A percentile compares a stretch with the other conserved stretches of the same genome.
Evolutionary conservation across 1,284 basidiomycete species (phyloP).

Genomic region (Leccinum fuscescens): DNA sequence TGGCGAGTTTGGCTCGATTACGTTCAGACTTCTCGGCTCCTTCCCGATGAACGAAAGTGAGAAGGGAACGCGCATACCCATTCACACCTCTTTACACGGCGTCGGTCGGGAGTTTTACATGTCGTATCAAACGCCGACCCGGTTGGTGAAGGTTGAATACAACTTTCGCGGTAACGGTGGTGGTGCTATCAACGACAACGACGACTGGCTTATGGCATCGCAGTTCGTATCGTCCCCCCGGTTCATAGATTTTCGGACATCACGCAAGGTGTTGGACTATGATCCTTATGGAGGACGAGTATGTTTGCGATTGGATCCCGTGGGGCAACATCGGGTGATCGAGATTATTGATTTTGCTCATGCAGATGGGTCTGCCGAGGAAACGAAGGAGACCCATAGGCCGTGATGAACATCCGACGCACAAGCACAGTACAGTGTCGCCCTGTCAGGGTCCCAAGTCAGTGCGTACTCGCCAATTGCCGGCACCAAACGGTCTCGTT

Average conservation of each 20-base stretch:
- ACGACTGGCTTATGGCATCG: not conserved
- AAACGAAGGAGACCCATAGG: not conserved
- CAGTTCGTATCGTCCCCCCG: not conserved
- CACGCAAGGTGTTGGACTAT: conserved; percentile 16
- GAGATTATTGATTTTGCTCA: conserved; percentile 20
- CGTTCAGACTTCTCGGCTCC: conserved; percentile 8
- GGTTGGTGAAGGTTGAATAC: conserved; percentile 12
- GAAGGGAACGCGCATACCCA: too few species aligned
- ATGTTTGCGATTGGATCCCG: conserved; percentile 5
- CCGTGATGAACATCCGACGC: not conserved
- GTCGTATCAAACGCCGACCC: not conserved
- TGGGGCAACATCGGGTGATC: conserved; percentile 1
- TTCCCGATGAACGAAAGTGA: not conserved
- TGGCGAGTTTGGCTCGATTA: not conserved
- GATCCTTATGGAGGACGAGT: conserved; percentile 24
- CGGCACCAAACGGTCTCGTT: not conserved
- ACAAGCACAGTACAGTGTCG: not conserved
- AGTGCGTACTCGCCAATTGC: not conserved
- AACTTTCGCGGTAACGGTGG: not conserved
- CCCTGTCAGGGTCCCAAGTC: not conserved
- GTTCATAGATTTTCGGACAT: not conserved
- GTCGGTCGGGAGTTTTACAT: conserved; percentile 12
- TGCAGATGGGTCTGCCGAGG: not conserved
- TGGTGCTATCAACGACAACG: not conserved
- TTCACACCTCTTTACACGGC: conserved; percentile 16